These are phyloP conservation scores for Gossypium stocksii DNA, from an alignment of 345 rosid species.

Conservation along the genomic window DNA sequence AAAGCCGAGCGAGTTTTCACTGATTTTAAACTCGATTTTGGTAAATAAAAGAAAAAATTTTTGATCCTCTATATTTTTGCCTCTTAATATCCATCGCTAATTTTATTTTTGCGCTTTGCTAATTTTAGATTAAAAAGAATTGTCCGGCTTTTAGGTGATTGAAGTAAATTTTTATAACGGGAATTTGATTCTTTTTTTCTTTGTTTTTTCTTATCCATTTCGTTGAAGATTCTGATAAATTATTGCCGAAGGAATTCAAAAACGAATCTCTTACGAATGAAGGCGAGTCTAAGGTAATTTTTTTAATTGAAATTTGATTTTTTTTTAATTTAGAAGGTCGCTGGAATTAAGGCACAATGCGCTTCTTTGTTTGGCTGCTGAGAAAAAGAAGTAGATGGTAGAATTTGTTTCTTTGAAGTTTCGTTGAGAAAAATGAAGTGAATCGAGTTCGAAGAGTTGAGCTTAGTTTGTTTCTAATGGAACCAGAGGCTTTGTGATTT, in stretches of 20 bases:
- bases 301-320: background rate
- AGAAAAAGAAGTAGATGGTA: conserved; percentile 10
- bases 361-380: conserved; percentile 19
- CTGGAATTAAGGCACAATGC: background rate
- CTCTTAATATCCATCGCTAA: conserved; percentile 1
- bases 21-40: conserved; percentile 78
- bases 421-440: background rate
- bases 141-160: conserved; percentile 14
- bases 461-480: background rate
- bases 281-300: conserved; percentile 45
- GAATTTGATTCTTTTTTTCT: background rate
- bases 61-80: conserved; percentile 9
- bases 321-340: background rate
- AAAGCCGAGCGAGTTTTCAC: conserved; percentile 95
- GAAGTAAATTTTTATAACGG: conserved; percentile 8
- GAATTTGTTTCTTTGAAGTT: background rate
- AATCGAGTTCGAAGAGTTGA: conserved; percentile 2
- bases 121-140: conserved; percentile 25
- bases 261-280: conserved; percentile 25
- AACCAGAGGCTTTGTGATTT: background rate
- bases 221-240: conserved; percentile 50
- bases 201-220: conserved; percentile 2
- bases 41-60: conserved; percentile 18
- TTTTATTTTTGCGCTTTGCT: conserved; percentile 26
- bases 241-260: conserved; percentile 22